Evolutionary conservation across 2,329 filamentous ascomycete genomes (phyloP).

Genomic region (Alternaria sp.): DNA sequence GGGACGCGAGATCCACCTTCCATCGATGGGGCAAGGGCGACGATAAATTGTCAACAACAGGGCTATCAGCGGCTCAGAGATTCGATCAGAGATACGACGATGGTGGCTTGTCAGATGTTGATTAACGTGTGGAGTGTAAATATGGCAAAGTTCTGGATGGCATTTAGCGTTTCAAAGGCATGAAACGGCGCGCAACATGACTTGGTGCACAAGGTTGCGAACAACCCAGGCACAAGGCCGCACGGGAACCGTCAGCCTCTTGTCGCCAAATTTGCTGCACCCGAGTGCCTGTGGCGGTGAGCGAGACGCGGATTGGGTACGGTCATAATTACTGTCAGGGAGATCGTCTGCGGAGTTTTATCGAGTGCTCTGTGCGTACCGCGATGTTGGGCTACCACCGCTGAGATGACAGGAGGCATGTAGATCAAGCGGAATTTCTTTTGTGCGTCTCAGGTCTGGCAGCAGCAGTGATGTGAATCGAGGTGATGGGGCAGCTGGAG

Average conservation of each 20-base stretch:
- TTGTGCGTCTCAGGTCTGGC: conserved; percentile 14
- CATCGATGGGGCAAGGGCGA: conserved; percentile 10
- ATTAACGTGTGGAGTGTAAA: conserved; percentile 9
- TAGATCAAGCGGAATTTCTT: conserved; percentile 12
- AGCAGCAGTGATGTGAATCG: background rate
- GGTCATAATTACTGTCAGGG: conserved; percentile 26
- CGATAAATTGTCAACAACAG: background rate
- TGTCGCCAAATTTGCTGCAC: conserved; percentile 8
- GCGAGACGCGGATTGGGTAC: conserved; percentile 22
- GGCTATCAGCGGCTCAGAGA: background rate
- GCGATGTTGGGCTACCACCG: conserved; percentile 13
- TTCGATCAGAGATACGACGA: background rate
- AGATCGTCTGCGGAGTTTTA: conserved; percentile 31
- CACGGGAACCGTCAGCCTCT: conserved; percentile 6
- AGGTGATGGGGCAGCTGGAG: background rate
- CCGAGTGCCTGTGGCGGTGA: conserved; percentile 29
- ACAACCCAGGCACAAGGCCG: background rate
- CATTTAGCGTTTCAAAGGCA: conserved; percentile 6
- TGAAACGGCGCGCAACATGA: conserved; percentile 19
- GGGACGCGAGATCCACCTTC: conserved; percentile 10
- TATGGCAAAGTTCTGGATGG: background rate
- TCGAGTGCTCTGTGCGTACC: conserved; percentile 29
- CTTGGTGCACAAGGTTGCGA: conserved; percentile 4
- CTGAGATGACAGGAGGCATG: conserved; percentile 28
- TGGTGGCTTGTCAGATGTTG: conserved; percentile 16